Evolutionary conservation across 2,329 filamentous ascomycete genomes (phyloP), one percentile per base, ranked within the genome.

Genomic region (Penicillium italicum): DNA sequence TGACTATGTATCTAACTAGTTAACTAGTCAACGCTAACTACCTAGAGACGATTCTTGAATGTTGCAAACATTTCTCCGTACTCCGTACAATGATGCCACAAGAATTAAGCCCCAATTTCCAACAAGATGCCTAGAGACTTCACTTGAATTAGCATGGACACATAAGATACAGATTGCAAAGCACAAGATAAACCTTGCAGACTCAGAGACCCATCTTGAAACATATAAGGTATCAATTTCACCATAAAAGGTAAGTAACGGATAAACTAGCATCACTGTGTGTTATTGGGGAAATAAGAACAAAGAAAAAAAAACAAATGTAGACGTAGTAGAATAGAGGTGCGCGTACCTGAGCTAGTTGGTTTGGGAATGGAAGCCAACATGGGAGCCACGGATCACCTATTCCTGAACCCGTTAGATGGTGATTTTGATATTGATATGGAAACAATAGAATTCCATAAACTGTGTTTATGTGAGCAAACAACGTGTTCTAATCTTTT

Each of bases 161-260:
- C 9, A 5, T 28, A 11, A 24, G 12, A 37, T 3, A 14, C 20
- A 20, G 2, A 30, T 22, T 36, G 14, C 16, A 41, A 34, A 38
- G 22, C 22, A 48, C 34, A 16, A 49, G 46, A n/a, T 49, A 38
- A 47, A 40, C 6, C 20, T 43, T 37, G 48, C 59, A 60, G 36
- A 55, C 50, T 64, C 62, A 64, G 62, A 64, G 59, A 64, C 62
- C 62, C 62, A 59, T 64, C 62, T 64, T 63, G 62, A 64, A 64
- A 64, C 59, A 55, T 59, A 55, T 47, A 58, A 62, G 56, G 56
- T 53, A 54, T 59, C 51, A 42, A 52, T 57, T 60, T 63, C 61
- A 59, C 54, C 58, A 62, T 57, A 53, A 54, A 37, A 26, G 54
- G 60, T 55, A 55, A 61, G 53, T 45, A 37, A 61, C 50, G 11